phyloP scores from a whole-genome alignment of 2,329 filamentous ascomycete species.

The Arthrocladium fulminans region DNA sequence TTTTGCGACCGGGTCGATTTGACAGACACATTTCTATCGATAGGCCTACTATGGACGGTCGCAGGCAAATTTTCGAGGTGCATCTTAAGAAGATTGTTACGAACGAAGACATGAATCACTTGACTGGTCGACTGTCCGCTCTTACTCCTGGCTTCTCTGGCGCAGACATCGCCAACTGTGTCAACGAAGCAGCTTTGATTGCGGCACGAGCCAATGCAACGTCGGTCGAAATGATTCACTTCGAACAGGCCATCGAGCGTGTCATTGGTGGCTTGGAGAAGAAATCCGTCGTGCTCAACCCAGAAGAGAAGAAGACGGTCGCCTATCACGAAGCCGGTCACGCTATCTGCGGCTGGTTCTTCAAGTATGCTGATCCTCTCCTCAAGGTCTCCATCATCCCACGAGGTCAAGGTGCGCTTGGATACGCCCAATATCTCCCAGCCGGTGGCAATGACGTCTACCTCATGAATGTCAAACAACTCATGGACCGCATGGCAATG shows the following conservation, averaged over 20 bases:
- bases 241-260: slow-evolving; percentile 95
- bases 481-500: slow-evolving; percentile 99
- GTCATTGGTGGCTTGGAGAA: slow-evolving; percentile 94
- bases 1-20: slow-evolving; percentile 95
- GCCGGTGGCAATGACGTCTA: slow-evolving; percentile 67
- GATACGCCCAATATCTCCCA: slow-evolving; percentile 96
- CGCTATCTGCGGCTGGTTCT: slow-evolving; percentile 97
- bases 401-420: slow-evolving; percentile 82
- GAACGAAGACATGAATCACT: slow-evolving; percentile 74
- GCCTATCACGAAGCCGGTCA: slow-evolving; percentile 98
- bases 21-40: slow-evolving; percentile 95
- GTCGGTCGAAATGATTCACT: slow-evolving; percentile 77
- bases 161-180: slow-evolving; percentile 96
- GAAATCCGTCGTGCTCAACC: slow-evolving; percentile 88
- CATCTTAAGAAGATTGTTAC: slow-evolving; percentile 93
- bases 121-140: slow-evolving; percentile 80
- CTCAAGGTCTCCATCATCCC: slow-evolving; percentile 99
- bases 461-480: slow-evolving; percentile 87
- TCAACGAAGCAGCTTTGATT: slow-evolving; percentile 93
- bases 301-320: slow-evolving; percentile 89
- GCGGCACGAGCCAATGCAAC: slow-evolving; percentile 76
- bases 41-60: slow-evolving; percentile 88
- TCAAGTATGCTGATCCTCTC: slow-evolving; percentile 90
- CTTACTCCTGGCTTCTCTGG: slow-evolving; percentile 94
- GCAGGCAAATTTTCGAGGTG: slow-evolving; percentile 91